Conservation (phyloP, 139 green algal species). For the Picocystis salinarum region DNA sequence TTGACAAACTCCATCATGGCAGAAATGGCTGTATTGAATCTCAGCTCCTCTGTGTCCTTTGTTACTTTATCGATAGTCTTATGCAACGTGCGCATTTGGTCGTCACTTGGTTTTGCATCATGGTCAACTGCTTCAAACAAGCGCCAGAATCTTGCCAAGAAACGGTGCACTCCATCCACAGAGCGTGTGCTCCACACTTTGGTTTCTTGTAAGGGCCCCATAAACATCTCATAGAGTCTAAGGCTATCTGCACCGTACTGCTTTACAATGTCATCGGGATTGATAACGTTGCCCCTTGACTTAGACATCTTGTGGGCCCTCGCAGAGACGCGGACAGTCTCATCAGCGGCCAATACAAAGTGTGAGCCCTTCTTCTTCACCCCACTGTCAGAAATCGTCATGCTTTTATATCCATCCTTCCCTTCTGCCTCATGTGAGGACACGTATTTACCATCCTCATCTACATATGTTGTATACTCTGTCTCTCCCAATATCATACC, state of each 20-base stretch:
- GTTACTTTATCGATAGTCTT: slow-evolving; percentile 82
- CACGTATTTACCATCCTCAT: slow-evolving; percentile 24
- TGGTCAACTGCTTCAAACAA: slow-evolving; percentile 22
- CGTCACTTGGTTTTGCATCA: slow-evolving; percentile 31
- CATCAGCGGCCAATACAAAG: slow-evolving; percentile 21
- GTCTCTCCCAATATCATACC: slow-evolving; percentile 97
- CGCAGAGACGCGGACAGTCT: slow-evolving; percentile 23
- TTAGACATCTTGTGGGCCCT: slow-evolving; percentile 98
- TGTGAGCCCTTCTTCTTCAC: slow-evolving; percentile 40
- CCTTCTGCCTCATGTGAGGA: no score
- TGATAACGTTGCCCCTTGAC: slow-evolving; percentile 91
- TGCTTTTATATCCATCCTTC: no score
- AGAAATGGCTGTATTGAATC: slow-evolving; percentile 94
- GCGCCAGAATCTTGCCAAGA: slow-evolving; percentile 72
- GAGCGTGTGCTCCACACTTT: slow-evolving; percentile 79
- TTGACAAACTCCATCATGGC: slow-evolving; percentile 99
- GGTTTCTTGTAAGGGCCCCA: slow-evolving; percentile 82
- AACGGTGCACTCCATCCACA: slow-evolving; percentile 92
- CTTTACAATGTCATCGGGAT: slow-evolving; percentile 86
- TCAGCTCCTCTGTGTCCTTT: slow-evolving; percentile 80
- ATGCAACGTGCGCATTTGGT: slow-evolving; percentile 72
- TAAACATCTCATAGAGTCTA: slow-evolving; percentile 99
- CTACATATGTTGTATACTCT: slow-evolving; percentile 54
- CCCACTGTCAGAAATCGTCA: slow-evolving; percentile 32
- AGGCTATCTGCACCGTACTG: slow-evolving; percentile 85